phyloP scores from a whole-genome alignment of 257 asterid species.

The Solanum pinnatisectum region DNA sequence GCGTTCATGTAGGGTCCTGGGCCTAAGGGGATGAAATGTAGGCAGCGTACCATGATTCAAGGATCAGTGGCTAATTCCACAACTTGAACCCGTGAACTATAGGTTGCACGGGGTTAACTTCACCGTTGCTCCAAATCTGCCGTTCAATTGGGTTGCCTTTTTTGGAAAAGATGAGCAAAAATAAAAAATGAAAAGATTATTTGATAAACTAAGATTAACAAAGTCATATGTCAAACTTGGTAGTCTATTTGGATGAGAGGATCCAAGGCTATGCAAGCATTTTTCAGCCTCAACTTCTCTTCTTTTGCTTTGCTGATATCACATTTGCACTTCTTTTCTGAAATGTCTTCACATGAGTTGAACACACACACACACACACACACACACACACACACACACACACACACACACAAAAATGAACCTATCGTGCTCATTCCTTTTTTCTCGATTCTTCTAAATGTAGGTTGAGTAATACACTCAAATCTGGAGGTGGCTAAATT shows the following conservation, averaged over 20 bases:
- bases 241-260: neutral
- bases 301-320: neutral
- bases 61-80: neutral
- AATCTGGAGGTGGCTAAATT: slow-evolving; percentile 63
- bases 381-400: neutral
- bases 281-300: neutral
- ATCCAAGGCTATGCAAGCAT: neutral
- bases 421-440: neutral
- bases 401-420: neutral
- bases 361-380: neutral
- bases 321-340: neutral
- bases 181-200: neutral
- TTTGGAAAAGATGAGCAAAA: neutral
- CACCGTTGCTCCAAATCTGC: neutral
- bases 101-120: neutral
- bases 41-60: neutral
- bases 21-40: neutral
- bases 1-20: neutral
- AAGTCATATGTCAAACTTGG: neutral
- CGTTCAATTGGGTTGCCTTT: neutral
- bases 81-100: neutral
- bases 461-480: slow-evolving; percentile 85
- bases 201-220: neutral
- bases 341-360: neutral
- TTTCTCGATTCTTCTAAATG: neutral